Conservation (phyloP, 495 filamentous ascomycete species). For the Cryomyces minteri region DNA sequence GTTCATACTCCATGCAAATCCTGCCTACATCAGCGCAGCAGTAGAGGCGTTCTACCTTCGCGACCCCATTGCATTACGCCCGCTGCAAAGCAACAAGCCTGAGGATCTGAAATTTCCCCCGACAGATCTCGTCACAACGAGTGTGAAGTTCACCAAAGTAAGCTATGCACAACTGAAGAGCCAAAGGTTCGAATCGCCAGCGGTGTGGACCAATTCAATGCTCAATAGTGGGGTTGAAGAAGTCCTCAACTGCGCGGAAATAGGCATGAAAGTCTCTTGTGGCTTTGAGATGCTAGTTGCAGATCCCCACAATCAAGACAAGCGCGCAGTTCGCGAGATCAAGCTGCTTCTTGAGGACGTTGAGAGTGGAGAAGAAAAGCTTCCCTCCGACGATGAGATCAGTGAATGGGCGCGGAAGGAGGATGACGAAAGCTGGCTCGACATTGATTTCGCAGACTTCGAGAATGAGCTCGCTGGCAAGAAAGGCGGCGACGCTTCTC, state of each 20-base stretch:
- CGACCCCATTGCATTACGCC: conserved; percentile 59
- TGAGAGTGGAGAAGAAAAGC: conserved; percentile 31
- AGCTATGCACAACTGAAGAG: conserved; percentile 81
- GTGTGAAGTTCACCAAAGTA: conserved; percentile 65
- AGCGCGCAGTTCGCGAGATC: conserved; percentile 49
- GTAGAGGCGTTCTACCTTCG: conserved; percentile 87
- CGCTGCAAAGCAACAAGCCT: conserved; percentile 34
- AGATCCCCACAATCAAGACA: conserved; percentile 45
- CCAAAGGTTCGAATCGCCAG: conserved; percentile 63
- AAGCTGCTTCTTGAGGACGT: conserved; percentile 57
- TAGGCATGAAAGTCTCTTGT: conserved; percentile 77
- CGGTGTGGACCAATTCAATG: conserved; percentile 33
- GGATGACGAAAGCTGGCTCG: conserved; percentile 83
- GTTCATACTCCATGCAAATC: conserved; percentile 54
- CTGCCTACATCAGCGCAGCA: conserved; percentile 59
- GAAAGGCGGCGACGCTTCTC: conserved; percentile 9
- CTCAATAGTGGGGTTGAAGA: conserved; percentile 17
- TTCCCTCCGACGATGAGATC: conserved; percentile 64
- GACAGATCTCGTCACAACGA: conserved; percentile 58
- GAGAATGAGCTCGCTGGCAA: conserved; percentile 57
- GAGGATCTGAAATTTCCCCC: conserved; percentile 45
- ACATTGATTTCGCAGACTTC: conserved; percentile 79
- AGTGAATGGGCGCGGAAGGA: conserved; percentile 42
- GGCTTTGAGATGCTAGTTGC: conserved; percentile 79
- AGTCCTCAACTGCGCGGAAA: conserved; percentile 29